These are phyloP conservation scores for Ascochyta koolunga DNA, from an alignment of 2,329 filamentous ascomycete genomes.

Conservation along the genomic window DNA sequence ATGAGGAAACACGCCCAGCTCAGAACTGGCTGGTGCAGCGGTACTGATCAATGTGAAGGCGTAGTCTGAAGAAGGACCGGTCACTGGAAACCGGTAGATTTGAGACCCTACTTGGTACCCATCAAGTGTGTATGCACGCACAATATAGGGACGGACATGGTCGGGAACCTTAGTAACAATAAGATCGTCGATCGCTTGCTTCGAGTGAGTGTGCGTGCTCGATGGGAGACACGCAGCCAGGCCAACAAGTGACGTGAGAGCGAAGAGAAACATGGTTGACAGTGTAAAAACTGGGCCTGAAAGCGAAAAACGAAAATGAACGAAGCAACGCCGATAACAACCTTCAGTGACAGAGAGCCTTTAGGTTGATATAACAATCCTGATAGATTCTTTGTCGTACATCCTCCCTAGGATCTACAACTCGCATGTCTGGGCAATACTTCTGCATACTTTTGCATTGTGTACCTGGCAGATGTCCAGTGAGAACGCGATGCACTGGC, in stretches of 20 bases:
- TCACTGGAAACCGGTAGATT: constrained; percentile 53
- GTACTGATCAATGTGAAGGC: constrained; percentile 56
- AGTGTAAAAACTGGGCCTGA: not conserved
- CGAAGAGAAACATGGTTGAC: not conserved
- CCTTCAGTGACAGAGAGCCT: not conserved
- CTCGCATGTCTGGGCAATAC: not conserved
- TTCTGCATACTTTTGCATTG: not conserved
- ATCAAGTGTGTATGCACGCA: constrained; percentile 43
- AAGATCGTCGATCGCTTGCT: constrained; percentile 2
- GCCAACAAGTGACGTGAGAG: constrained; percentile 5
- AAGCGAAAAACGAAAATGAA: not conserved
- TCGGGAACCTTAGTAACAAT: constrained; percentile 37
- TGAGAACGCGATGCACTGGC: not conserved
- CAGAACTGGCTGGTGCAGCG: constrained; percentile 47
- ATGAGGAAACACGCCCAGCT: constrained; percentile 53
- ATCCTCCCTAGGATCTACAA: constrained; percentile 5
- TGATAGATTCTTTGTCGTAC: constrained; percentile 2
- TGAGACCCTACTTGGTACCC: constrained; percentile 47
- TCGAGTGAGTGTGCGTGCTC: not conserved
- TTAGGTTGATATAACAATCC: not conserved
- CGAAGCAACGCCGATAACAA: not conserved
- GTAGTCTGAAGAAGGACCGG: constrained; percentile 52
- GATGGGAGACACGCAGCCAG: constrained; percentile 12
- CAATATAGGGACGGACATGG: constrained; percentile 45
- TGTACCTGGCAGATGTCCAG: not conserved